These are phyloP conservation scores for Alloteropsis semialata DNA, from an alignment of 176 grass and related monocot genomes.

Conservation along the genomic window DNA sequence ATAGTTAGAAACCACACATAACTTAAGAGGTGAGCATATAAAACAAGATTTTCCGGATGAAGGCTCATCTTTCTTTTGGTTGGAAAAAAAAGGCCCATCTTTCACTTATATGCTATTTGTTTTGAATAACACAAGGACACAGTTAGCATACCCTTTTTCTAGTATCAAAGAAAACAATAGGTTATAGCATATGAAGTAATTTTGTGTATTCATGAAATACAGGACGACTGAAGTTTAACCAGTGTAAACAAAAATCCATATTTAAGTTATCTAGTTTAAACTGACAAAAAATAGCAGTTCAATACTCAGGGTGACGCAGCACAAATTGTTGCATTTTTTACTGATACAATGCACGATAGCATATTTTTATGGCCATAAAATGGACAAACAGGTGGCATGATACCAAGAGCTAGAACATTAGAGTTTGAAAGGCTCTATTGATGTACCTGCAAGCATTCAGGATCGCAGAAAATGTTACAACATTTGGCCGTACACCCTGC, in stretches of 20 bases:
- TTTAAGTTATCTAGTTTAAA: neutral
- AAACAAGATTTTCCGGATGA: neutral
- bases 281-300: neutral
- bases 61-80: neutral
- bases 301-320: neutral
- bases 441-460: slow-evolving; percentile 97
- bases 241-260: neutral
- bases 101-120: neutral
- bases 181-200: neutral
- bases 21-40: neutral
- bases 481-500: slow-evolving; percentile 92
- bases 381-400: too few relatives aligned
- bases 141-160: neutral
- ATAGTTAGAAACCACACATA: neutral
- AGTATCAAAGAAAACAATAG: neutral
- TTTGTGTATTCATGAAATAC: neutral
- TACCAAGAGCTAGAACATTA: too few relatives aligned
- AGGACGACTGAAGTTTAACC: neutral
- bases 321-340: neutral
- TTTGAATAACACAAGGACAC: neutral
- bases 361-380: neutral
- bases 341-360: neutral
- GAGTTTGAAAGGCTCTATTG: neutral
- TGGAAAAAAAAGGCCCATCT: neutral
- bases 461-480: slow-evolving; percentile 98